A percentile compares a stretch with the other conserved stretches of the same genome.
Evolutionary conservation across 2,329 filamentous ascomycete species (phyloP).

Genomic region (Cyclaneusma minus): DNA sequence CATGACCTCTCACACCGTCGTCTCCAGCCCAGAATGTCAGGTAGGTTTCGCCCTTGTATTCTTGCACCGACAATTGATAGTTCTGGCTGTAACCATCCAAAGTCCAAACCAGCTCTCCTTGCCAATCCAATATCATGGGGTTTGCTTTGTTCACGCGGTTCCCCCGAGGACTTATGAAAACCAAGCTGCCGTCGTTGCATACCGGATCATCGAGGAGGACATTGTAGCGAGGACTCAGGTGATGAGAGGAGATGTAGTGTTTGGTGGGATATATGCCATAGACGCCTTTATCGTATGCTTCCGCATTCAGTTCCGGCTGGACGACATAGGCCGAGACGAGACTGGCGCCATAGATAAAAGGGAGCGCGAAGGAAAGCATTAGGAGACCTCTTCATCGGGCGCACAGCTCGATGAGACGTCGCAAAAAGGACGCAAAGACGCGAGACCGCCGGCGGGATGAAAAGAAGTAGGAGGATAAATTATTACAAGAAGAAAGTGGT

Average conservation of each 20-base stretch:
- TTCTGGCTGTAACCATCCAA: slow-evolving; percentile 19
- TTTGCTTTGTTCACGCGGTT: slow-evolving; percentile 18
- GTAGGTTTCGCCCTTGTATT: slow-evolving; percentile 26
- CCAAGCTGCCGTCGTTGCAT: slow-evolving; percentile 24
- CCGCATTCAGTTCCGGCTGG: too few relatives aligned
- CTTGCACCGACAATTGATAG: slow-evolving; percentile 29
- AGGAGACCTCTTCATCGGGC: too few relatives aligned
- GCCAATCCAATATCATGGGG: slow-evolving; percentile 27
- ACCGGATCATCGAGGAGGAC: slow-evolving; percentile 13
- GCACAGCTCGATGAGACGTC: too few relatives aligned
- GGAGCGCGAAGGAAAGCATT: too few relatives aligned
- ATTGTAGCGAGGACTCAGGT: slow-evolving; percentile 20
- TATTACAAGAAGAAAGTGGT: too few relatives aligned
- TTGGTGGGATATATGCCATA: slow-evolving; percentile 21
- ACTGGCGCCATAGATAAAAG: too few relatives aligned
- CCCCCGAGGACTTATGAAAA: slow-evolving; percentile 22
- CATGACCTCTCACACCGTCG: slow-evolving; percentile 28
- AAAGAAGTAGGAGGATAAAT: too few relatives aligned
- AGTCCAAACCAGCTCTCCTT: slow-evolving; percentile 30
- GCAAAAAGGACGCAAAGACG: too few relatives aligned
- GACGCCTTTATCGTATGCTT: slow-evolving; percentile 18
- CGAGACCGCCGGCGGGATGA: too few relatives aligned
- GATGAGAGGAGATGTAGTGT: slow-evolving; percentile 17
- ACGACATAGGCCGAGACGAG: too few relatives aligned
- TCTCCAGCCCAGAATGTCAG: slow-evolving; percentile 33